phyloP scores from a whole-genome alignment of 164 flowering plant genomes.

The Liquidambar formosana region DNA sequence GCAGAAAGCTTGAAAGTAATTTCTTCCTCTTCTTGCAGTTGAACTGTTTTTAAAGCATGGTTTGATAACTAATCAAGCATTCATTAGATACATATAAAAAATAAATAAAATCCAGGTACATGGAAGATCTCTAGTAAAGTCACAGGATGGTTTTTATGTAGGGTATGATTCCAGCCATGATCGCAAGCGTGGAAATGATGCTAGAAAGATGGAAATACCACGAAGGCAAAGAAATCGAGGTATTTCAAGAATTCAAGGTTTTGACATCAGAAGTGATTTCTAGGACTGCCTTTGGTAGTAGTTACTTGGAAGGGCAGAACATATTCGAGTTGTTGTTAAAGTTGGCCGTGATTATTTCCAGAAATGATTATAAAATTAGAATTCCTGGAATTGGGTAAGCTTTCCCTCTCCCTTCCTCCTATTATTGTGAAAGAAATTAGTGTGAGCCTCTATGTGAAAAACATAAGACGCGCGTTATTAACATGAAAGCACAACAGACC shows the following conservation, averaged over 20 bases:
- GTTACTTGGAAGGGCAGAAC: constrained; percentile 40
- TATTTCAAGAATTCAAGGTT: constrained; percentile 37
- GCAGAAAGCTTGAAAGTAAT: constrained; percentile 41
- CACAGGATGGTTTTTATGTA: constrained; percentile 5
- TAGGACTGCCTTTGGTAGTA: constrained; percentile 59
- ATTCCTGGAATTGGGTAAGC: constrained; percentile 31
- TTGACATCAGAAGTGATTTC: constrained; percentile 52
- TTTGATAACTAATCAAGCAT: constrained; percentile 14
- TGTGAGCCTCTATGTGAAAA: too few relatives aligned
- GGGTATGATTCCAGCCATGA: constrained; percentile 44
- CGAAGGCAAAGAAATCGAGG: constrained; percentile 50
- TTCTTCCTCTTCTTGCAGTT: not conserved
- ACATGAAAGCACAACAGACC: too few relatives aligned
- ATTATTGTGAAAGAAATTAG: not conserved
- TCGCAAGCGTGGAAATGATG: constrained; percentile 37
- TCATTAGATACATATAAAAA: constrained; percentile 32
- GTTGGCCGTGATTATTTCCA: constrained; percentile 13
- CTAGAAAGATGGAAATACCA: constrained; percentile 35
- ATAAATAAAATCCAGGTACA: constrained; percentile 7
- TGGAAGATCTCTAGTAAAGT: not conserved
- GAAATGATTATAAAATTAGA: constrained; percentile 16
- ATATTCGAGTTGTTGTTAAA: constrained; percentile 35
- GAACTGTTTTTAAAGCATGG: constrained; percentile 13
- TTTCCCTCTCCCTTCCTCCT: not conserved
- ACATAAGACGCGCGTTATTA: too few relatives aligned